These are phyloP conservation scores for Arachis stenosperma DNA, from an alignment of 306 rosid genomes.

Conservation along the genomic window DNA sequence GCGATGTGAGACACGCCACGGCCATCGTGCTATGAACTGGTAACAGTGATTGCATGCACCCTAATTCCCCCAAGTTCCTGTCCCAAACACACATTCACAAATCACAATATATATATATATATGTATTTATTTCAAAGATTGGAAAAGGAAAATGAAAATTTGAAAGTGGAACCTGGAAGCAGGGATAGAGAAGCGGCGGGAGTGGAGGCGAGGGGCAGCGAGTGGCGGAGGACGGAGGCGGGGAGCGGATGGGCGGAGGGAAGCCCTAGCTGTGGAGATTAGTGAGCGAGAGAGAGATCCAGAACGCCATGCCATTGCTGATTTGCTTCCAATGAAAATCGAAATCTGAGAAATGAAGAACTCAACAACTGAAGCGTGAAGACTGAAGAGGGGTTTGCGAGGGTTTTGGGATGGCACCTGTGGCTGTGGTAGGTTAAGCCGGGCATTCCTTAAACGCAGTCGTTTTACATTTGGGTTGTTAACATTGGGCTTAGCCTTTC, in stretches of 20 bases:
- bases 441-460: background rate
- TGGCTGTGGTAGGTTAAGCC: background rate
- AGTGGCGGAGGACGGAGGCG: constrained; percentile 66
- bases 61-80: constrained; percentile 86
- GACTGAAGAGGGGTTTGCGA: constrained; percentile 54
- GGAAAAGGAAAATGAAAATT: background rate
- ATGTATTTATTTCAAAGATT: background rate
- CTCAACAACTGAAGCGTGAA: background rate
- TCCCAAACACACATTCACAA: background rate
- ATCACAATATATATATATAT: background rate
- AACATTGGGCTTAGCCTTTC: too few species aligned
- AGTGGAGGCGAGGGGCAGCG: constrained; percentile 64
- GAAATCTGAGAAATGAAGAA: constrained; percentile 2
- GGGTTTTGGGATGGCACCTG: constrained; percentile 53
- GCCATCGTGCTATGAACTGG: constrained; percentile 55
- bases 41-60: constrained; percentile 75
- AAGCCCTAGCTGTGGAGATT: constrained; percentile 65
- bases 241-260: constrained; percentile 66
- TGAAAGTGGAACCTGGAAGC: constrained; percentile 54
- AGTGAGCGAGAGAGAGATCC: constrained; percentile 78
- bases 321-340: too few species aligned
- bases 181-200: constrained; percentile 72
- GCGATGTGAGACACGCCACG: constrained; percentile 63
- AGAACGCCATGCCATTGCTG: constrained; percentile 66
- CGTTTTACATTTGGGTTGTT: background rate